Evolutionary conservation across 2,329 filamentous ascomycete species (phyloP), one percentile per base, ranked within the genome.

Genomic region (Botrytis medusae): DNA sequence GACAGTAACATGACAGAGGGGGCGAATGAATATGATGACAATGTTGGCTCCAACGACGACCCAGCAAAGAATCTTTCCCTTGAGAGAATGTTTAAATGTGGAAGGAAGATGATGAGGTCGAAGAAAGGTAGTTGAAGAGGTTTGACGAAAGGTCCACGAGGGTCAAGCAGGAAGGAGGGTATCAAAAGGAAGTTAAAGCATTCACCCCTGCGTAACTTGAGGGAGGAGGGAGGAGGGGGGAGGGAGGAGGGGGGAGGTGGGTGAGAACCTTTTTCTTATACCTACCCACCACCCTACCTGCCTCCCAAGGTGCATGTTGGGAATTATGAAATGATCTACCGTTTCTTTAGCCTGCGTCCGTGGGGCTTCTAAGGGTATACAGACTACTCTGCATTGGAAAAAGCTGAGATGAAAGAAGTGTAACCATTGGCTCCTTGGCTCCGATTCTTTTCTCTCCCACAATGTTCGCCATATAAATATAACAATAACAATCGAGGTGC

Each of bases 201-300:
- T n/a, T 44, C 22, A 68, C 46, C 46, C 64, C 46, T 54, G 64
- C 34, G 9, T 51, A 48, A 51, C 22, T 54, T 37, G 32, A 37
- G 37, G 32, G 32, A 25, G 32, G 32, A 25, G 32, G 22, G 6
- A 12, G 22, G 59, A 22, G 12, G 59, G 16, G 59, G 34, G 40
- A 37, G 37, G 32, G 32, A 25, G 32, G 32, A 25, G 32, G 22
- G 6, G 22, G 22, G 59, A 22, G 12, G 59, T n/a, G 59, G 34
- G 40, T 54, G 14, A 40, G 29, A n/a, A 18, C 46, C 22, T 67
- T 54, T 67, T 67, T 67, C 64, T 67, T 67, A 51, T 67, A 67
- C 46, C 54, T 59, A 34, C n/a, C n/a, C n/a, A n/a, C n/a, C n/a
- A n/a, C n/a, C n/a, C 57, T 20, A 9, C 14, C 44, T 44, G 25